These are phyloP conservation scores for Phytopythium delawarense DNA, from an alignment of 352 stramenopile species.

Conservation along the genomic window DNA sequence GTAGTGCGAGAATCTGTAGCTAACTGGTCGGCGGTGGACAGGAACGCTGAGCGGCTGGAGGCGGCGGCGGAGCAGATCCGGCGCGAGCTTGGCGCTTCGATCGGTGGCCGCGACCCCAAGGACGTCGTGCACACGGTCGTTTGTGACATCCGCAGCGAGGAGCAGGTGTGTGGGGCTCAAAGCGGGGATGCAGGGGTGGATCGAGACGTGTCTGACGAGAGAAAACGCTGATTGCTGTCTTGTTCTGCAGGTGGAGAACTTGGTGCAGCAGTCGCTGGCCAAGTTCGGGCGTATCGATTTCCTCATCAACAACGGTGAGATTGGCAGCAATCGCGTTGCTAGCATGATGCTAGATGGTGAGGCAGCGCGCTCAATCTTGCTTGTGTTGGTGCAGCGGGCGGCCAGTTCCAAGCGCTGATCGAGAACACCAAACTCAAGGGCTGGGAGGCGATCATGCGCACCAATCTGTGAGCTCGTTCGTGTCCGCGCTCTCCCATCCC, in stretches of 20 bases:
- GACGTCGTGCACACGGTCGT: slow-evolving; percentile 32
- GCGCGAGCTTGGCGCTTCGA: slow-evolving; percentile 25
- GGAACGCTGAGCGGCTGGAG: slow-evolving; percentile 49
- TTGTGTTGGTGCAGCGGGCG: slow-evolving; percentile 41
- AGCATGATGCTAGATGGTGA: neutral
- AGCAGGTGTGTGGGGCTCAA: slow-evolving; percentile 29
- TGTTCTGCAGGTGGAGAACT: slow-evolving; percentile 1
- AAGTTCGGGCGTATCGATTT: slow-evolving; percentile 82
- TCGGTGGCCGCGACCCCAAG: slow-evolving; percentile 14
- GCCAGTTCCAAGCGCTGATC: slow-evolving; percentile 87
- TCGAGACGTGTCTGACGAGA: neutral
- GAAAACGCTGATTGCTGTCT: neutral
- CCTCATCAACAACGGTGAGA: slow-evolving; percentile 87
- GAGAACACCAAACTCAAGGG: slow-evolving; percentile 88
- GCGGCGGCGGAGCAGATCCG: slow-evolving; percentile 46
- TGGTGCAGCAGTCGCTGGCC: slow-evolving; percentile 13
- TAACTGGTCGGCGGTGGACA: slow-evolving; percentile 9
- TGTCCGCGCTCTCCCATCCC: neutral
- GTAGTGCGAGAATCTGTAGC: neutral
- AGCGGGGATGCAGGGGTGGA: neutral
- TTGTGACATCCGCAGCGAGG: slow-evolving; percentile 63
- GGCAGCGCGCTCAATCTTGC: neutral
- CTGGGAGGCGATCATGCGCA: slow-evolving; percentile 88
- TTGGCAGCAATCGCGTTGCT: slow-evolving; percentile 2
- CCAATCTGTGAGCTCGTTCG: slow-evolving; percentile 66